Base-by-base conservation (phyloP, 2,329 filamentous ascomycete genomes). In the Beauveria australis region DNA sequence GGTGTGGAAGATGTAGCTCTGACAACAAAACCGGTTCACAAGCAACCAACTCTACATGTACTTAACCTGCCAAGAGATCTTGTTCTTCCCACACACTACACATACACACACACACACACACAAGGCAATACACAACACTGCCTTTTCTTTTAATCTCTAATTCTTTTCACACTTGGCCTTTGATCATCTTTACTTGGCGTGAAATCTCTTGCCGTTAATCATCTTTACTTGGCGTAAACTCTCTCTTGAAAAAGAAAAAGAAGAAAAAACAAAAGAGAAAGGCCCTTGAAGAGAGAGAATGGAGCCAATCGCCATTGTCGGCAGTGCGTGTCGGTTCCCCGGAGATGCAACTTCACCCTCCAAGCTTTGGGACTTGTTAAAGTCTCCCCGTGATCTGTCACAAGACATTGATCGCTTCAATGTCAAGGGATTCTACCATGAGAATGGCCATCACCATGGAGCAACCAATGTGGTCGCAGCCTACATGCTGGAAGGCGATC, bases 391-490 rank as follows among this genome's bases (percentile, higher is more conserved):
- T 22, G 67, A 70, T 51, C 61, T 72, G 3, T 55, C 61, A 18
- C 63, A 61, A 51, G 61, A 69, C 26, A 65, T 71, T 19, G 60
- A 64, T 12, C 64, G 67, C 2, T 71, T 70, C 53, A 62, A 65
- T 63, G 12, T 56, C 64, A 5, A 55, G 9, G 54, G 44, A 2
- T 64, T 63, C 59, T 67, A 67, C 41, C 62, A 68, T 30, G 44
- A 54, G 24, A 59, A 67, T 62, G 63, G 64, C 7, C 59, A 71
- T 33, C 57, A 66, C 22, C 66, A 66, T 9, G 66, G 65, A 16
- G 72, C 63, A 3, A 67, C 63, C 26, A 64, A 68, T 18, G 66
- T 67, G 6, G 51, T 53, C 2, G 75, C 75, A 2, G 76, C 71
- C 19, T 65, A 65, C 52, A 64, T 10, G 22, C 63, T 48, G 33